Conservation (phyloP, 805 yeast genomes). For the Ogataea chonburiensis region DNA sequence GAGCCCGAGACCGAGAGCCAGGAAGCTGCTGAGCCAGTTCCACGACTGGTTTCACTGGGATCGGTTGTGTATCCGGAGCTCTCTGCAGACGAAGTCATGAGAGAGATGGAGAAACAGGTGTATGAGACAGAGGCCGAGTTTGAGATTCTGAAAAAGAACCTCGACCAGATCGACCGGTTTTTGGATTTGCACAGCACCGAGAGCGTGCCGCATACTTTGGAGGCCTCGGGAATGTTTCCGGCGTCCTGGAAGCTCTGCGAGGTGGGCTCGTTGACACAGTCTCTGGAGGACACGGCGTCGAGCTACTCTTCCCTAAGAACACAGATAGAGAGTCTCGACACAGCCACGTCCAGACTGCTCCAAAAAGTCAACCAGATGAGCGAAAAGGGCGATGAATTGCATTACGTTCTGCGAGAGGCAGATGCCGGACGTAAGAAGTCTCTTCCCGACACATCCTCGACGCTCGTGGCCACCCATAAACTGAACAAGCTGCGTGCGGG, state of each 20-base stretch:
- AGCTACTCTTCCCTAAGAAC: constrained; percentile 1
- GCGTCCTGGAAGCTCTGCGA: constrained; percentile 34
- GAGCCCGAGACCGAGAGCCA: too few relatives aligned
- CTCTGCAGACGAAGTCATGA: constrained; percentile 16
- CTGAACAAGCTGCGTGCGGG: constrained; percentile 21
- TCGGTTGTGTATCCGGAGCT: constrained; percentile 25
- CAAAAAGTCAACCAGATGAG: constrained; percentile 1
- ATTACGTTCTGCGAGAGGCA: constrained; percentile 1
- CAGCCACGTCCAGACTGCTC: background rate
- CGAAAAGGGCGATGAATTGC: constrained; percentile 1
- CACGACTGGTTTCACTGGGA: constrained; percentile 24
- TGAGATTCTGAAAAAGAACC: constrained; percentile 25
- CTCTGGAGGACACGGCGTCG: constrained; percentile 5
- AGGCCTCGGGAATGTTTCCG: constrained; percentile 24
- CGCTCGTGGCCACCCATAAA: constrained; percentile 21
- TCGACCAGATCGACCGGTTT: constrained; percentile 20
- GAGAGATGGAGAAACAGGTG: constrained; percentile 29
- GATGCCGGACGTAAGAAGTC: constrained; percentile 1
- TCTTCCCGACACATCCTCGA: constrained; percentile 16
- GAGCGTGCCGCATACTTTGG: constrained; percentile 23
- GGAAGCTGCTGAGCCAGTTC: too few relatives aligned
- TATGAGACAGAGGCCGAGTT: constrained; percentile 34
- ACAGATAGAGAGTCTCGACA: background rate
- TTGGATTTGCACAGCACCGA: constrained; percentile 26
- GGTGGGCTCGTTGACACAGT: constrained; percentile 20